A percentile compares a stretch with the other conserved stretches of the same genome.
Conservation (phyloP, 306 rosid species). For the Aeschynomene evenia region DNA sequence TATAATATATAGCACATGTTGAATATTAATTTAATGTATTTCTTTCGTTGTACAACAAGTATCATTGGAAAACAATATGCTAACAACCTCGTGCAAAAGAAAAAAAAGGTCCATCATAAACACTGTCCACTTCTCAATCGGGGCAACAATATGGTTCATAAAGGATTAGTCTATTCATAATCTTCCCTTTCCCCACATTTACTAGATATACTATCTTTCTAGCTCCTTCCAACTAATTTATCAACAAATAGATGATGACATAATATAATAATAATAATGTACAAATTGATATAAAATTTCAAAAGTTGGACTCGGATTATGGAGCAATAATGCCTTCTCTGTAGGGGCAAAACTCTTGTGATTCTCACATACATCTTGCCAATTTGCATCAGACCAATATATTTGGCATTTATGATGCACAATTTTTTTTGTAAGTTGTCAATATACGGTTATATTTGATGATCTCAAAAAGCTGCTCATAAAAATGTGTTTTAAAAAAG, state of each 20-base stretch:
- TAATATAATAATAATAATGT: too few relatives aligned
- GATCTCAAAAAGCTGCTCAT: too few relatives aligned
- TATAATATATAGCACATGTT: too few relatives aligned
- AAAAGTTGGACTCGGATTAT: conserved; percentile 1
- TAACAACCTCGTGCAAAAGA: conserved; percentile 23
- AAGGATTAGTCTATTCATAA: conserved; percentile 38
- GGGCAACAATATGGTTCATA: conserved; percentile 21
- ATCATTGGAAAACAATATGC: too few relatives aligned
- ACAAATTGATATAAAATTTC: background rate
- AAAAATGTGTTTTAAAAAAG: too few relatives aligned
- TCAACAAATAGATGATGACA: conserved; percentile 12
- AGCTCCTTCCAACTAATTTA: background rate
- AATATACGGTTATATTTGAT: too few relatives aligned
- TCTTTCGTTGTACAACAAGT: too few relatives aligned
- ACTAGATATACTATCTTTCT: background rate
- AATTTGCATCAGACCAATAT: conserved; percentile 31
- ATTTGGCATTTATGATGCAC: conserved; percentile 30
- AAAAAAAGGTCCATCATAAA: background rate
- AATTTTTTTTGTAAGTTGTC: too few relatives aligned
- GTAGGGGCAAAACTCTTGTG: conserved; percentile 37
- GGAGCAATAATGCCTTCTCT: conserved; percentile 2
- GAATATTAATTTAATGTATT: too few relatives aligned
- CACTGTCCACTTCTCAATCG: conserved; percentile 34
- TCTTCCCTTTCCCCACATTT: conserved; percentile 27
- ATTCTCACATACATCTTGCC: conserved; percentile 18